Conservation (phyloP, 2,329 filamentous ascomycete genomes). For the Helminthosporium solani region DNA sequence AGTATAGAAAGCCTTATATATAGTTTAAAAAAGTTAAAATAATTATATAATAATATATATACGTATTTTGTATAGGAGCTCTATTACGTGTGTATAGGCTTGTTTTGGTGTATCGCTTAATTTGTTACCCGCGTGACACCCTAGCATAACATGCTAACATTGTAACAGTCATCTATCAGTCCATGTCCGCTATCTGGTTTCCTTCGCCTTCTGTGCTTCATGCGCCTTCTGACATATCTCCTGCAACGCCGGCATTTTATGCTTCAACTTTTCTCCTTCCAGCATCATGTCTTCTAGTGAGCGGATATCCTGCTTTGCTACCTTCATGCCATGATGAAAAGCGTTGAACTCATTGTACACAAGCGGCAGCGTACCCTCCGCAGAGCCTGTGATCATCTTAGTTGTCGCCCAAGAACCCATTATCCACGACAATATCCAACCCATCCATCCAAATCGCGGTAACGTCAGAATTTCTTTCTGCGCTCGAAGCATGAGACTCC, state of each 20-base stretch:
- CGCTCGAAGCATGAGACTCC: slow-evolving; percentile 15
- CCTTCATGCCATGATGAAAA: slow-evolving; percentile 25
- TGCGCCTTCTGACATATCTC: slow-evolving; percentile 10
- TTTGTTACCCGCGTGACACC: too few species aligned
- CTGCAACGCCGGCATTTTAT: slow-evolving; percentile 15
- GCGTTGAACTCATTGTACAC: slow-evolving; percentile 20
- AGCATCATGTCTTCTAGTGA: slow-evolving; percentile 14
- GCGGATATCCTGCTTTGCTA: slow-evolving; percentile 19
- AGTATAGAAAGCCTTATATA: too few species aligned
- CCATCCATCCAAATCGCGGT: slow-evolving; percentile 19
- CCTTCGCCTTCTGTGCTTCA: too few species aligned
- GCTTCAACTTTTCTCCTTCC: slow-evolving; percentile 17
- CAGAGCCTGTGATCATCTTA: slow-evolving; percentile 1
- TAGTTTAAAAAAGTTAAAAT: too few species aligned
- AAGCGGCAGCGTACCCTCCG: slow-evolving; percentile 11
- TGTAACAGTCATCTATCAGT: too few species aligned
- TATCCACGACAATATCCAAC: slow-evolving; percentile 19
- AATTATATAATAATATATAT: too few species aligned
- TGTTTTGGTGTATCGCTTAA: too few species aligned
- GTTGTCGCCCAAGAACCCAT: slow-evolving; percentile 15
- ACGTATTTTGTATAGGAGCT: too few species aligned
- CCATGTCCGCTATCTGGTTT: too few species aligned
- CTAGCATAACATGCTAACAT: too few species aligned
- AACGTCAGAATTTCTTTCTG: slow-evolving; percentile 19
- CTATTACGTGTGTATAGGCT: too few species aligned